Evolutionary conservation across 192 early-diverging fungal species (phyloP).

Genomic region (Linnemannia exigua): DNA sequence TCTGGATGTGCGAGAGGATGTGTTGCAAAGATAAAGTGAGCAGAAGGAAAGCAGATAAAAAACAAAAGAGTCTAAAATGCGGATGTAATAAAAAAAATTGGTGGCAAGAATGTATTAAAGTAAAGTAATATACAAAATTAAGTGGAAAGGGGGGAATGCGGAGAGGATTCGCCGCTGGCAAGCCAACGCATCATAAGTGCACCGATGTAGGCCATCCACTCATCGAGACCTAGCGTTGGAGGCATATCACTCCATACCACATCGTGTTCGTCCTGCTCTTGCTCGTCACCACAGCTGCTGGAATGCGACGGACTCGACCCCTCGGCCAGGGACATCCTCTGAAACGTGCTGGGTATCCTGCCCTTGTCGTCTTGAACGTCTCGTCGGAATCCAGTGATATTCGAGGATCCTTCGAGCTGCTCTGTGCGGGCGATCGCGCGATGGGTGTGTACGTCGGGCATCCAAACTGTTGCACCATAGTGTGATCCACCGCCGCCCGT

Average conservation of each 20-base stretch:
- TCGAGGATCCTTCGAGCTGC: neutral
- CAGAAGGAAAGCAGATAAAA: neutral
- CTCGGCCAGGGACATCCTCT: neutral
- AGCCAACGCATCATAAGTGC: conserved; percentile 56
- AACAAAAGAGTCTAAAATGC: neutral
- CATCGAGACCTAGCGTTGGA: conserved; percentile 48
- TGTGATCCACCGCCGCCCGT: neutral
- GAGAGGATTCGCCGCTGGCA: conserved; percentile 41
- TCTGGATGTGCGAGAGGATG: too few species aligned
- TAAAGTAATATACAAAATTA: neutral
- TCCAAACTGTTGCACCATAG: conserved; percentile 29
- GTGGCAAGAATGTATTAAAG: neutral
- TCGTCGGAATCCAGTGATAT: neutral
- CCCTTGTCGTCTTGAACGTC: neutral
- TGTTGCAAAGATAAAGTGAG: neutral
- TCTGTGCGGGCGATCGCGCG: conserved; percentile 20
- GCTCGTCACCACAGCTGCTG: neutral
- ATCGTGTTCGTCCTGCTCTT: conserved; percentile 31
- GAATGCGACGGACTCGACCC: neutral
- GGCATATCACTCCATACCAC: conserved; percentile 54
- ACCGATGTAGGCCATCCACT: conserved; percentile 51
- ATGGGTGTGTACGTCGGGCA: conserved; percentile 21
- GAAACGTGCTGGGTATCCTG: conserved; percentile 7
- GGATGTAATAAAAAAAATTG: neutral
- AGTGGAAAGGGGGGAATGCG: conserved; percentile 16